Percentiles rank a stretch among this genome's conserved stretches.
Evolutionary conservation across 169 alveolate species (phyloP).

Genomic region (Besnoitia besnoiti): DNA sequence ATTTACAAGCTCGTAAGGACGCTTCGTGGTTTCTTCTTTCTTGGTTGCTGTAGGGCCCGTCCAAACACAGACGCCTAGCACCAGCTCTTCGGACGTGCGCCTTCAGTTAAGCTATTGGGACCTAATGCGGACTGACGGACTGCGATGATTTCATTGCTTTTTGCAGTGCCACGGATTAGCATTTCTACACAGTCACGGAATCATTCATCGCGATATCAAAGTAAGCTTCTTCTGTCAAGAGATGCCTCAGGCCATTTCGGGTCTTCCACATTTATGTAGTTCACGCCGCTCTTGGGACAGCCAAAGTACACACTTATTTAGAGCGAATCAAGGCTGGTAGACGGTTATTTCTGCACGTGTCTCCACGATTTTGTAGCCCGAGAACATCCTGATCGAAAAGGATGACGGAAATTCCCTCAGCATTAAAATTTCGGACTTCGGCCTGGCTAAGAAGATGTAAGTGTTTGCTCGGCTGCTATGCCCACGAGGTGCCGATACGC

Average conservation of each 20-base stretch:
- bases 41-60: background rate
- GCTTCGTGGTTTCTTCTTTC: background rate
- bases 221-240: background rate
- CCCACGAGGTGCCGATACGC: slow-evolving; percentile 1
- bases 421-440: slow-evolving; percentile 72
- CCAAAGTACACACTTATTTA: background rate
- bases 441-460: slow-evolving; percentile 70
- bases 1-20: slow-evolving; percentile 40
- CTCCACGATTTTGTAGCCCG: slow-evolving; percentile 45
- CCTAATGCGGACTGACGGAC: background rate
- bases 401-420: background rate
- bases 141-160: background rate
- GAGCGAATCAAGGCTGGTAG: no score
- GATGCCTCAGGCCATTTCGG: no score
- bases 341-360: background rate
- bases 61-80: no score
- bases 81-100: background rate
- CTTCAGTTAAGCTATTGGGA: background rate
- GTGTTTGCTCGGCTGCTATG: background rate
- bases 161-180: slow-evolving; percentile 62
- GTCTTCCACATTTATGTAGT: no score
- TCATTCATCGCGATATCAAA: slow-evolving; percentile 68
- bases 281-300: no score
- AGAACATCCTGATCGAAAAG: slow-evolving; percentile 53
- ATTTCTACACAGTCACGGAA: slow-evolving; percentile 43